phyloP scores from a whole-genome alignment of 108 stramenopile genomes.

The Aurantiochytrium sp. region DNA sequence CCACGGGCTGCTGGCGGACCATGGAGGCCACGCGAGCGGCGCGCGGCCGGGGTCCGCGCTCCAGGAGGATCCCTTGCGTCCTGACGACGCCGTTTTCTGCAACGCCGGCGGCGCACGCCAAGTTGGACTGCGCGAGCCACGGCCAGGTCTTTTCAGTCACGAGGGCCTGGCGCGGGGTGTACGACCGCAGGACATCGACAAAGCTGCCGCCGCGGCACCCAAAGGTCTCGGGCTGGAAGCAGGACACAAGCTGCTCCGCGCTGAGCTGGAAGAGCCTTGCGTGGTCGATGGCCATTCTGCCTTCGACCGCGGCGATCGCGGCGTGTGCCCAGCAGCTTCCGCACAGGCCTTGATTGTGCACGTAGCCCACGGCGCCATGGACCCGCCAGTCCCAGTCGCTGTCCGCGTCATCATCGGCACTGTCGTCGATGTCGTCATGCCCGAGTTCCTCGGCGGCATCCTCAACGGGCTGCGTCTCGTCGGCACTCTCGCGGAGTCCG shows the following conservation, averaged over 20 bases:
- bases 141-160: background rate
- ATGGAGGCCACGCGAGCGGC: background rate
- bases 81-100: background rate
- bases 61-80: background rate
- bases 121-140: background rate
- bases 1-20: background rate
- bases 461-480: background rate
- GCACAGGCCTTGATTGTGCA: background rate
- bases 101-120: background rate
- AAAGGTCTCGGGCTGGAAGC: background rate
- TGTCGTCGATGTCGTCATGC: background rate
- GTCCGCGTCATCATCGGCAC: background rate
- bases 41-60: no score
- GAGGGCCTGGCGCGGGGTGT: background rate
- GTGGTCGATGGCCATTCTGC: background rate
- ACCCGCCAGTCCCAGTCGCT: background rate
- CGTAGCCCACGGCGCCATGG: background rate
- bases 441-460: background rate
- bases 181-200: background rate
- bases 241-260: background rate
- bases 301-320: background rate
- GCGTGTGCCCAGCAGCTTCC: background rate
- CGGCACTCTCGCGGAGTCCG: background rate
- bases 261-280: background rate
- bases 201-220: conserved; percentile 23